A percentile compares a stretch with the other conserved stretches of the same genome.
These are phyloP conservation scores for Boletus vinaceobasis DNA, from an alignment of 768 basidiomycete genomes.

Conservation along the genomic window DNA sequence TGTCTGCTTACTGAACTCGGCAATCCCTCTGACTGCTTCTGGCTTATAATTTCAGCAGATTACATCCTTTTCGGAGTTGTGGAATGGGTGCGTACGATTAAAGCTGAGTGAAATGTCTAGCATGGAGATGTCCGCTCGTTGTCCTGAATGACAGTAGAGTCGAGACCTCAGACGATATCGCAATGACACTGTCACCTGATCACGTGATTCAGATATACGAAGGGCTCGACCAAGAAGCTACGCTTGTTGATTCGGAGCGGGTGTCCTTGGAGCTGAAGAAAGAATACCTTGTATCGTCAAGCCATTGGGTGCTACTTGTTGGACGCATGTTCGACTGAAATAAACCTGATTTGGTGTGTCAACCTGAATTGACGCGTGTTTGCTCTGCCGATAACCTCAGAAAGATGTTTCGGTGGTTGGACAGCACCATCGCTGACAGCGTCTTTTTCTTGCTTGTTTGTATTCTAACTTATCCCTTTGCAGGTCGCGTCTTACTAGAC, in stretches of 20 bases:
- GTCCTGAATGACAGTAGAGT: too few relatives aligned
- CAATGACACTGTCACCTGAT: neutral
- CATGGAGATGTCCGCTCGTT: slow-evolving; percentile 11
- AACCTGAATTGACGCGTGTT: slow-evolving; percentile 17
- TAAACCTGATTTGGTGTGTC: neutral
- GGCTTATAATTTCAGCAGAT: slow-evolving; percentile 10
- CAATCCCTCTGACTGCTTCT: slow-evolving; percentile 65
- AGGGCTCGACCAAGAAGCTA: too few relatives aligned
- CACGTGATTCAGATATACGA: neutral
- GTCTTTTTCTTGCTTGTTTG: neutral
- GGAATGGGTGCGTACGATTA: slow-evolving; percentile 32
- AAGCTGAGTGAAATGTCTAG: slow-evolving; percentile 32
- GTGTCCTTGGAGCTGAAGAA: neutral
- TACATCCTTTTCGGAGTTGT: neutral
- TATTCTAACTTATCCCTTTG: slow-evolving; percentile 18
- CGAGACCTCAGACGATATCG: too few relatives aligned
- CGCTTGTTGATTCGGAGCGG: neutral
- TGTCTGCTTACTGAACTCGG: slow-evolving; percentile 62
- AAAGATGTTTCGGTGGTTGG: neutral
- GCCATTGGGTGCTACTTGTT: too few relatives aligned
- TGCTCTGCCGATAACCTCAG: neutral
- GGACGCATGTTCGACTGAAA: too few relatives aligned
- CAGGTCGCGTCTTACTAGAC: neutral
- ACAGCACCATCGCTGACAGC: neutral
- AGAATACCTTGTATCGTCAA: neutral